Percentiles rank a stretch among this genome's conserved stretches.
phyloP scores from a whole-genome alignment of 2,329 filamentous ascomycete genomes.

The Orbilia brochopaga region DNA sequence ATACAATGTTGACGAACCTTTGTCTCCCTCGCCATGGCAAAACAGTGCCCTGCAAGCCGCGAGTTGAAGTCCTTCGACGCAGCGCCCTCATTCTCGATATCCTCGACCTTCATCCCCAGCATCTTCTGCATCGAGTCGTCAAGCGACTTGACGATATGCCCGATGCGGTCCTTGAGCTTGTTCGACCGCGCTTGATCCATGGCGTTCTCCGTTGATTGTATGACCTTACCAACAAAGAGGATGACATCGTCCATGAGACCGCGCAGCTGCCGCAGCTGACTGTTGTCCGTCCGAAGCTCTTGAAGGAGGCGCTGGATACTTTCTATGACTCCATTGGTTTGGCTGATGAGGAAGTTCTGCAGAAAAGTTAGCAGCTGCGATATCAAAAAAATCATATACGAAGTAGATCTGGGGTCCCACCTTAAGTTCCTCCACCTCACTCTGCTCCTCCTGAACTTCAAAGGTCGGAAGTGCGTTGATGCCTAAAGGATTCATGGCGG shows the following conservation, averaged over 20 bases:
- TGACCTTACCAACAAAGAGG: slow-evolving; percentile 72
- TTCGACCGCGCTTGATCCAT: slow-evolving; percentile 55
- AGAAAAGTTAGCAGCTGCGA: slow-evolving; percentile 9
- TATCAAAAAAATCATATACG: neutral
- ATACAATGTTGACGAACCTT: slow-evolving; percentile 63
- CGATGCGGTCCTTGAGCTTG: slow-evolving; percentile 55
- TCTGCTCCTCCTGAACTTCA: slow-evolving; percentile 45
- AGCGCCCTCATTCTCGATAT: slow-evolving; percentile 66
- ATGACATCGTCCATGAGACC: slow-evolving; percentile 69
- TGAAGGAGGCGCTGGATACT: slow-evolving; percentile 81
- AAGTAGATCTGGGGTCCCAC: slow-evolving; percentile 2
- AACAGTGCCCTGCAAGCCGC: slow-evolving; percentile 80
- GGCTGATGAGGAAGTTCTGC: slow-evolving; percentile 66
- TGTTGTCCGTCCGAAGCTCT: slow-evolving; percentile 69
- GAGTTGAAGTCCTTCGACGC: slow-evolving; percentile 68
- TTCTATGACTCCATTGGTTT: slow-evolving; percentile 77
- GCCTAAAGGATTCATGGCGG: slow-evolving; percentile 39
- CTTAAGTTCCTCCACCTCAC: slow-evolving; percentile 45
- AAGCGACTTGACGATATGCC: slow-evolving; percentile 64
- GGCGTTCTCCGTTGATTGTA: slow-evolving; percentile 68
- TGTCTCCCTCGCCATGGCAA: slow-evolving; percentile 80
- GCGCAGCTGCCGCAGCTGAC: slow-evolving; percentile 69
- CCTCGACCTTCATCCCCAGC: slow-evolving; percentile 68
- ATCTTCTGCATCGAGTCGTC: slow-evolving; percentile 67
- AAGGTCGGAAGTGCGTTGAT: slow-evolving; percentile 37